Conservation (phyloP, 2,329 filamentous ascomycete genomes). For the Westerdykella sp. region DNA sequence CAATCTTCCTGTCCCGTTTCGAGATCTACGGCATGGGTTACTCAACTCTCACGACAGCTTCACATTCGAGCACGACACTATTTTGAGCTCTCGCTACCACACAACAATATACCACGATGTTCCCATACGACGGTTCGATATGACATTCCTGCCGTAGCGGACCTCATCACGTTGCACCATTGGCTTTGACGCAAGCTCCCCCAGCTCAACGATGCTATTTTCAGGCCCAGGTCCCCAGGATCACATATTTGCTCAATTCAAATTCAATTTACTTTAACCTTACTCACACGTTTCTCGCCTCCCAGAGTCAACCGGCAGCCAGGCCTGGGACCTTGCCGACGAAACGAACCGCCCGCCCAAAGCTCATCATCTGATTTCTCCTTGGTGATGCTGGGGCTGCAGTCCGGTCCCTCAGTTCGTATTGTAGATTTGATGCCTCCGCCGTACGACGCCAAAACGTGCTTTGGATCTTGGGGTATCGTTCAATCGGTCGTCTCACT, state of each 20-base stretch:
- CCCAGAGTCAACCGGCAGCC: conserved; percentile 11
- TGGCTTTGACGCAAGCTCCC: not conserved
- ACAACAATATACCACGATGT: conserved; percentile 14
- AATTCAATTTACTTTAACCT: conserved; percentile 21
- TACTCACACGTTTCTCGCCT: conserved; percentile 10
- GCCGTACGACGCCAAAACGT: not conserved
- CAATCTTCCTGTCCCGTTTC: conserved; percentile 30
- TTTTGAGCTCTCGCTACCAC: conserved; percentile 25
- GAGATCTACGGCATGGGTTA: conserved; percentile 30
- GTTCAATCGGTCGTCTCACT: conserved; percentile 4
- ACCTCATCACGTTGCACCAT: conserved; percentile 1
- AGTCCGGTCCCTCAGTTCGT: conserved; percentile 5
- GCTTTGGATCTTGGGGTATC: conserved; percentile 1
- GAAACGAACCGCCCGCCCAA: conserved; percentile 4
- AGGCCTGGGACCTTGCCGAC: conserved; percentile 4
- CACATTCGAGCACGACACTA: conserved; percentile 13
- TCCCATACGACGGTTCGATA: conserved; percentile 23
- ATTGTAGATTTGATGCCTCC: conserved; percentile 7
- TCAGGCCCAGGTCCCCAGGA: conserved; percentile 20
- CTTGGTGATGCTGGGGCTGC: conserved; percentile 1
- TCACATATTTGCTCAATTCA: conserved; percentile 27
- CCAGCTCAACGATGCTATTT: conserved; percentile 26
- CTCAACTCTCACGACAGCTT: conserved; percentile 12
- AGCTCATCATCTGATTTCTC: conserved; percentile 10
- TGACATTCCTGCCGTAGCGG: conserved; percentile 16